Percentiles rank a stretch among this genome's conserved stretches.
Conservation (phyloP, 495 filamentous ascomycete genomes). For the Penicillium cinerascens region DNA sequence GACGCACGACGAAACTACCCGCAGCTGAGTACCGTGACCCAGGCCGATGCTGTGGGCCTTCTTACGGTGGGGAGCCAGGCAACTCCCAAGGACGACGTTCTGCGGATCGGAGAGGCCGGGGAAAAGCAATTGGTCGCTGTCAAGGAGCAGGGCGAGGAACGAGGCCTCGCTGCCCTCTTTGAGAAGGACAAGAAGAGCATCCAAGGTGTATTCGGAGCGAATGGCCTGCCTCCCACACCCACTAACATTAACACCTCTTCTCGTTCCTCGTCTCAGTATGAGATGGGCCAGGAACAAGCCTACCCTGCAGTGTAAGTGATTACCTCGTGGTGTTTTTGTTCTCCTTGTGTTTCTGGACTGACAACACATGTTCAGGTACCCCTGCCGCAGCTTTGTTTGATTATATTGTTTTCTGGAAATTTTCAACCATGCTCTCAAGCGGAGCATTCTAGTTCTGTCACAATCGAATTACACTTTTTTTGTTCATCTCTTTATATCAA, state of each 20-base stretch:
- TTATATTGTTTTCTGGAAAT: slow-evolving; percentile 9
- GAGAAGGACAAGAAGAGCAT: slow-evolving; percentile 63
- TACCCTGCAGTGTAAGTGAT: slow-evolving; percentile 50
- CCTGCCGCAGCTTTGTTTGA: slow-evolving; percentile 53
- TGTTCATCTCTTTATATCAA: neutral
- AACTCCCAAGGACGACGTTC: slow-evolving; percentile 69
- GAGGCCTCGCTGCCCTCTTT: slow-evolving; percentile 66
- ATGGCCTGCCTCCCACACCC: slow-evolving; percentile 81
- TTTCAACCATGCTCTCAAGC: neutral
- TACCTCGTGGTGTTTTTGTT: neutral
- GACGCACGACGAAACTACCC: slow-evolving; percentile 85
- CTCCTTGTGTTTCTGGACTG: neutral
- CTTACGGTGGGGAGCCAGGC: slow-evolving; percentile 80
- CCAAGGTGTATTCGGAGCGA: slow-evolving; percentile 62
- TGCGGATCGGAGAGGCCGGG: slow-evolving; percentile 79
- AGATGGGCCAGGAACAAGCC: slow-evolving; percentile 42
- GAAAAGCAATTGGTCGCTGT: slow-evolving; percentile 73
- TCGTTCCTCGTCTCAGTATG: slow-evolving; percentile 35
- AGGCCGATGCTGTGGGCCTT: slow-evolving; percentile 81
- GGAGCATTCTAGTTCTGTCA: neutral
- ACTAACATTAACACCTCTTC: slow-evolving; percentile 50
- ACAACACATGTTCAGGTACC: slow-evolving; percentile 35
- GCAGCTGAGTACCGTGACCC: slow-evolving; percentile 71
- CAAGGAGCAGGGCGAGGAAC: slow-evolving; percentile 70
- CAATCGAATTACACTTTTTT: neutral